Evolutionary conservation across 805 yeast genomes (phyloP).

Genomic region (Ogataea zsoltii): DNA sequence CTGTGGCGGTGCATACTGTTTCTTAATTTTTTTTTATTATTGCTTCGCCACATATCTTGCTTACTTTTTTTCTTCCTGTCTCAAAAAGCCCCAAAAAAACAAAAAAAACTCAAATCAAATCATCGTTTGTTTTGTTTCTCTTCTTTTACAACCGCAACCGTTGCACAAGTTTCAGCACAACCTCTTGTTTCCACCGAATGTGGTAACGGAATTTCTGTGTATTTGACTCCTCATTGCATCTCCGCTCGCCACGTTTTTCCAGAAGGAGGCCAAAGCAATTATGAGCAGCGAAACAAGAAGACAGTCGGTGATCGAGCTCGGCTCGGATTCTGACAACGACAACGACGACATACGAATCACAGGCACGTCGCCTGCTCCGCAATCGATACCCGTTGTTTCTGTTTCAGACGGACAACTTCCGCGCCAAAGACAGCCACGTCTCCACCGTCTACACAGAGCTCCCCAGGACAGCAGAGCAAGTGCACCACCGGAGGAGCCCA

Average conservation of each 20-base stretch:
- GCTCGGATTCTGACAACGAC: constrained; percentile 19
- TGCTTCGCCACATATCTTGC: no score
- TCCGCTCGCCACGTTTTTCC: neutral
- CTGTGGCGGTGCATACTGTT: no score
- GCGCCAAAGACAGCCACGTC: constrained; percentile 7
- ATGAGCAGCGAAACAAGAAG: constrained; percentile 11
- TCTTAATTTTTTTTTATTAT: no score
- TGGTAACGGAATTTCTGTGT: no score
- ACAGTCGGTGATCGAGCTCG: constrained; percentile 19
- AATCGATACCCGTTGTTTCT: neutral
- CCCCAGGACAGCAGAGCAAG: constrained; percentile 3
- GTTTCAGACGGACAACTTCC: neutral
- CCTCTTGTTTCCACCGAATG: neutral
- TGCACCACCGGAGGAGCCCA: constrained; percentile 18
- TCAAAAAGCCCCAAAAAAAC: no score
- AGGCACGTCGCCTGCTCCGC: constrained; percentile 3
- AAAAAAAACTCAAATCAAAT: no score
- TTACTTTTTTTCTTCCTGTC: neutral
- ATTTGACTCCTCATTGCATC: no score
- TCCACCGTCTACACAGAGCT: neutral
- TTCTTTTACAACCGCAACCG: no score
- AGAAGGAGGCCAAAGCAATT: neutral
- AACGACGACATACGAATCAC: constrained; percentile 9
- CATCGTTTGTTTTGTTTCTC: no score
- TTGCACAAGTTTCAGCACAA: no score